These are phyloP conservation scores for Diaporthe amygdali DNA, from an alignment of 2,329 filamentous ascomycete species.

Conservation along the genomic window DNA sequence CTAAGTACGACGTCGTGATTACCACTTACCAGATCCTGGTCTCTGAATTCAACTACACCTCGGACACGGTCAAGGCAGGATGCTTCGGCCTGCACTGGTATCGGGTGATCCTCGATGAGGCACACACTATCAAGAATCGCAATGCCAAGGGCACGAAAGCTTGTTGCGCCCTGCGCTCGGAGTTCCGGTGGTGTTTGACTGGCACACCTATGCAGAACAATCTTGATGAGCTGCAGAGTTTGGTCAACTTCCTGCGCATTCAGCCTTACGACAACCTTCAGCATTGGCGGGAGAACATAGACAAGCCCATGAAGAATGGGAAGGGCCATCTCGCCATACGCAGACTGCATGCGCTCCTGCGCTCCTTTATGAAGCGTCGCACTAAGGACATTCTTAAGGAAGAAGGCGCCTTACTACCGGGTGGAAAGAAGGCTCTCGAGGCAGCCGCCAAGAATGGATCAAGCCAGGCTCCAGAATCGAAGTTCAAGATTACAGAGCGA, in stretches of 20 bases:
- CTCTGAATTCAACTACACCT: constrained; percentile 81
- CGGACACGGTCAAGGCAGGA: constrained; percentile 71
- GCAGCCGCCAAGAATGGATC: constrained; percentile 54
- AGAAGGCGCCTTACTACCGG: constrained; percentile 79
- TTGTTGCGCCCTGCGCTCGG: constrained; percentile 80
- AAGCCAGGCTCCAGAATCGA: constrained; percentile 56
- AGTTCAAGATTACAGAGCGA: constrained; percentile 90
- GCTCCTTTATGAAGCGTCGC: constrained; percentile 97
- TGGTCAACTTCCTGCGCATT: constrained; percentile 92
- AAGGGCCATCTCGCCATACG: constrained; percentile 88
- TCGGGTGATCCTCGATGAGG: constrained; percentile 92
- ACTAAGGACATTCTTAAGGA: constrained; percentile 96
- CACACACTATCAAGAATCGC: constrained; percentile 97
- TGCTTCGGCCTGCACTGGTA: constrained; percentile 96
- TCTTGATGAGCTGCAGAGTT: constrained; percentile 90
- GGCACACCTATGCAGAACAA: constrained; percentile 99
- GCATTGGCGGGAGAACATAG: constrained; percentile 92
- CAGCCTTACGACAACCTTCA: constrained; percentile 86
- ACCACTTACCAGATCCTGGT: constrained; percentile 97
- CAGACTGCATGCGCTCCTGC: constrained; percentile 81
- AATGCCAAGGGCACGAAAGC: constrained; percentile 96
- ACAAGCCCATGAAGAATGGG: constrained; percentile 85
- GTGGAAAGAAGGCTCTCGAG: constrained; percentile 62
- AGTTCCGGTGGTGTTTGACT: constrained; percentile 95
- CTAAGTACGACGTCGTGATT: constrained; percentile 90